Percentiles rank a stretch among this genome's conserved stretches.
Conservation (phyloP, 306 rosid species). For the Ammopiptanthus mongolicus region DNA sequence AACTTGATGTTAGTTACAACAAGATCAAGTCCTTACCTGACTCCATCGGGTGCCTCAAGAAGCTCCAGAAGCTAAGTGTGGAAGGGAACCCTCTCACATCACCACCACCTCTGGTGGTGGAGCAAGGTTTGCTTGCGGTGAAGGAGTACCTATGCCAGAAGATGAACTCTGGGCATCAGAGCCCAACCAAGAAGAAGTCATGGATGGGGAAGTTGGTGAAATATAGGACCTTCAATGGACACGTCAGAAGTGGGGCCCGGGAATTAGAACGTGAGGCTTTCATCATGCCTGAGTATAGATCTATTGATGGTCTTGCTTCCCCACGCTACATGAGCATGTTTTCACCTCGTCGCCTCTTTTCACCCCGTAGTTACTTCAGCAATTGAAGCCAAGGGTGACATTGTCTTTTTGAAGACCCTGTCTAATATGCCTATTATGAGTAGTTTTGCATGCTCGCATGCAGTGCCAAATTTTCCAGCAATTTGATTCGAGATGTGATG, state of each 20-base stretch:
- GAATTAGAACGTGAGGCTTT: conserved; percentile 45
- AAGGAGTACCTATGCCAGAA: conserved; percentile 56
- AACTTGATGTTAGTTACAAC: conserved; percentile 82
- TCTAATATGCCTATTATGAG: not conserved
- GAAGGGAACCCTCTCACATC: conserved; percentile 80
- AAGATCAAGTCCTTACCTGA: conserved; percentile 49
- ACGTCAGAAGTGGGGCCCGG: not conserved
- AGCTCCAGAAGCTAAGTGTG: conserved; percentile 53
- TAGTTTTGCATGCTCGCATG: not conserved
- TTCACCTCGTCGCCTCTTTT: conserved; percentile 81
- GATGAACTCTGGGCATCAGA: conserved; percentile 46
- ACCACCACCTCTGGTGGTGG: conserved; percentile 57
- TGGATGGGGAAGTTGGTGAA: conserved; percentile 69
- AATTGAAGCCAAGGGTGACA: conserved; percentile 29
- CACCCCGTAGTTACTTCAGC: conserved; percentile 44
- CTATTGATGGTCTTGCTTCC: conserved; percentile 65
- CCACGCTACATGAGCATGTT: conserved; percentile 64
- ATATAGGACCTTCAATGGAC: conserved; percentile 49
- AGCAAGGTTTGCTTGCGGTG: conserved; percentile 58
- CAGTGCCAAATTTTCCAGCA: not conserved
- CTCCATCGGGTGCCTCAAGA: conserved; percentile 70
- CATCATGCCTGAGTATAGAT: conserved; percentile 43
- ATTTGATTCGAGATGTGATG: not conserved
- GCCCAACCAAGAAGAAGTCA: conserved; percentile 47
- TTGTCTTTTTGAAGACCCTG: not conserved